A percentile compares a stretch with the other conserved stretches of the same genome.
phyloP scores from a whole-genome alignment of 1,284 basidiomycete species.

The Cutaneotrichosporon dermatis region DNA sequence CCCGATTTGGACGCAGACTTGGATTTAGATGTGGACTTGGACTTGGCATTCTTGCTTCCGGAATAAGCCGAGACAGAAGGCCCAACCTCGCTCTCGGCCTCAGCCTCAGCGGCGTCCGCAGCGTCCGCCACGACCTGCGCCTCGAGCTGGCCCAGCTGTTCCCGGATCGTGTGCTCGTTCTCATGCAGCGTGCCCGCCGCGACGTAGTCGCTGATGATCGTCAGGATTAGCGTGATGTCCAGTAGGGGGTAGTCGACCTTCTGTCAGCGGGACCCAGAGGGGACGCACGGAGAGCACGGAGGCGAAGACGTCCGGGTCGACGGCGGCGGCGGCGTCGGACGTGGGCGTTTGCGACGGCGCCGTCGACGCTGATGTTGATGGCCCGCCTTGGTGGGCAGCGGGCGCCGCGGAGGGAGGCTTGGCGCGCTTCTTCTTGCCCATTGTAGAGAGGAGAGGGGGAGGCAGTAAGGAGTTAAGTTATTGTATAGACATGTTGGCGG shows the following conservation, averaged over 20 bases:
- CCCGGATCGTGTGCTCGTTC: constrained; percentile 30
- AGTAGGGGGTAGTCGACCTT: constrained; percentile 44
- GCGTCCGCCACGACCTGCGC: constrained; percentile 43
- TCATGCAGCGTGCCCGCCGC: constrained; percentile 19
- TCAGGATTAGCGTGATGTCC: constrained; percentile 39
- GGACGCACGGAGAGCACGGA: constrained; percentile 22
- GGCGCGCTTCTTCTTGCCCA: neutral
- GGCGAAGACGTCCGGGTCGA: constrained; percentile 25
- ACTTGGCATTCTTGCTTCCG: too few relatives aligned
- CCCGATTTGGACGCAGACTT: too few relatives aligned
- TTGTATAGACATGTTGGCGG: too few relatives aligned
- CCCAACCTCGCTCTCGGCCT: neutral
- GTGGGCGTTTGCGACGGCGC: too few relatives aligned
- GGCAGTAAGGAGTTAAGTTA: too few relatives aligned
- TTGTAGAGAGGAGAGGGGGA: neutral
- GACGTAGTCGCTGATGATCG: constrained; percentile 41
- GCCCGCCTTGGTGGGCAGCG: too few relatives aligned
- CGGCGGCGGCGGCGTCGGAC: too few relatives aligned
- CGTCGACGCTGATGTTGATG: too few relatives aligned
- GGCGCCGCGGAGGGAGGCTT: neutral
- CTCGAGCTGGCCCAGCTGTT: constrained; percentile 44
- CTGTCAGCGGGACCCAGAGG: neutral
- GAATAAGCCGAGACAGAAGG: too few relatives aligned
- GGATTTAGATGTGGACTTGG: neutral
- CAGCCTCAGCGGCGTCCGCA: constrained; percentile 9